Base-by-base conservation (phyloP, 371 early-diverging fungal species). In the Apophysomyces elegans region DNA sequence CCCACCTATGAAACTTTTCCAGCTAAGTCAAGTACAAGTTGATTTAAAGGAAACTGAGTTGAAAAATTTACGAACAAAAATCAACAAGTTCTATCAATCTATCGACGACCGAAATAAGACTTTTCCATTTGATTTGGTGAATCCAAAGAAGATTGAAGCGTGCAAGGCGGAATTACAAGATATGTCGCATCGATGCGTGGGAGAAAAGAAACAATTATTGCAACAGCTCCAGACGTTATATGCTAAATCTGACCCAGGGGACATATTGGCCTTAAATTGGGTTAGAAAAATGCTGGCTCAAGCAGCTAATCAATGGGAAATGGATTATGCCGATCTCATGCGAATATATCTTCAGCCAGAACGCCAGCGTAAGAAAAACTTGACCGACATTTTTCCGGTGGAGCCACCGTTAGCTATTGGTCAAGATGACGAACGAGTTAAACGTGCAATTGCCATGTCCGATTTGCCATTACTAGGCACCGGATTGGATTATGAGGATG, bases 221-320 rank as follows among this genome's bases (percentile, higher is more conserved):
- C 95, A 96, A 70, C 61, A 87, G 1, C 84, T 96, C 2, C 95
- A 94, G 63, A 93, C 94, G 59, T 87, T 92, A 0, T 88, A 90
- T 67, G 87, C 92, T 61, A 89, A 84, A 47, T 91, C 90, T 8
- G 84, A 86, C 37, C 86, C 93, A 1, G 85, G 86, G 1, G 96
- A 98, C 68, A 90, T 88, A 0, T 67, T 97, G 36, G 88, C 93
- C 0, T 79, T 96, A 35, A 95, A 93, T 57, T 77, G 84, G 43
- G 94, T 95, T 4, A 79, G 90, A 14, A 84, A 86, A 39, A 85
- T 84, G 26, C 71, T 98, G 35, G 88, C 91, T 62, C 89, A 89
- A 39, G 91, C 92, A 38, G 91, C 94, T 0, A 72, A 79, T 1
- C 81, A 76, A 41, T 98, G 98, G 97, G 94, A 97, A 57, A 67